Percentiles rank a stretch among this genome's conserved stretches.
phyloP scores from a whole-genome alignment of 2,329 filamentous ascomycete genomes.

The Penicillium thymicola region DNA sequence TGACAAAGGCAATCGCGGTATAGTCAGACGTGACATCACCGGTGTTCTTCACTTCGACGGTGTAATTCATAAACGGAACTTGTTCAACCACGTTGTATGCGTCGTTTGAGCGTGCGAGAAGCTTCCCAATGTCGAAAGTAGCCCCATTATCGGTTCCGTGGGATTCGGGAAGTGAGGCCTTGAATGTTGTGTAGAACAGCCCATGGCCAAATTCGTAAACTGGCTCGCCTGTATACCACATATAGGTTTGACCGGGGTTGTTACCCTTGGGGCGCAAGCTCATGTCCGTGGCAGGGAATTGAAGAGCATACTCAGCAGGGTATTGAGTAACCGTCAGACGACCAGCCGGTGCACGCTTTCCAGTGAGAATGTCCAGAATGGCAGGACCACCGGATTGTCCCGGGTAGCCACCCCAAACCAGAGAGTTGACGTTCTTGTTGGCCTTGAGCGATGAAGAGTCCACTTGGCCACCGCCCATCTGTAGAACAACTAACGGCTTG shows the following conservation, averaged over 20 bases:
- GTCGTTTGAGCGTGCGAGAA: slow-evolving; percentile 30
- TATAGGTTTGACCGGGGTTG: slow-evolving; percentile 46
- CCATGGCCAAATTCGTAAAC: slow-evolving; percentile 46
- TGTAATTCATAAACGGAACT: slow-evolving; percentile 38
- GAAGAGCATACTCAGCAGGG: slow-evolving; percentile 41
- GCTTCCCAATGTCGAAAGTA: slow-evolving; percentile 34
- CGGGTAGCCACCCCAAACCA: slow-evolving; percentile 47
- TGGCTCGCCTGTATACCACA: slow-evolving; percentile 42
- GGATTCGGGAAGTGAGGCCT: slow-evolving; percentile 8
- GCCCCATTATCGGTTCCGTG: not conserved
- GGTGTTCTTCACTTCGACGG: slow-evolving; percentile 36
- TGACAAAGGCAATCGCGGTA: slow-evolving; percentile 40
- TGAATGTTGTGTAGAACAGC: slow-evolving; percentile 45
- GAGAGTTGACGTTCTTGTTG: slow-evolving; percentile 40
- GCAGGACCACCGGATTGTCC: slow-evolving; percentile 45
- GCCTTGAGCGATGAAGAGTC: slow-evolving; percentile 40
- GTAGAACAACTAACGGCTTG: slow-evolving; percentile 43
- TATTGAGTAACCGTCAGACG: slow-evolving; percentile 42
- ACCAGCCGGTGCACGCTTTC: slow-evolving; percentile 41
- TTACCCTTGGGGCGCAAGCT: slow-evolving; percentile 36
- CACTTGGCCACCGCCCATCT: slow-evolving; percentile 46
- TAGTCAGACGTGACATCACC: slow-evolving; percentile 40
- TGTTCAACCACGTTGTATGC: slow-evolving; percentile 32
- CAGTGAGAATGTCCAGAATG: slow-evolving; percentile 43
- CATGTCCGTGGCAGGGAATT: slow-evolving; percentile 43